Conservation (phyloP, 805 yeast species). For the Candida gorgasii region DNA sequence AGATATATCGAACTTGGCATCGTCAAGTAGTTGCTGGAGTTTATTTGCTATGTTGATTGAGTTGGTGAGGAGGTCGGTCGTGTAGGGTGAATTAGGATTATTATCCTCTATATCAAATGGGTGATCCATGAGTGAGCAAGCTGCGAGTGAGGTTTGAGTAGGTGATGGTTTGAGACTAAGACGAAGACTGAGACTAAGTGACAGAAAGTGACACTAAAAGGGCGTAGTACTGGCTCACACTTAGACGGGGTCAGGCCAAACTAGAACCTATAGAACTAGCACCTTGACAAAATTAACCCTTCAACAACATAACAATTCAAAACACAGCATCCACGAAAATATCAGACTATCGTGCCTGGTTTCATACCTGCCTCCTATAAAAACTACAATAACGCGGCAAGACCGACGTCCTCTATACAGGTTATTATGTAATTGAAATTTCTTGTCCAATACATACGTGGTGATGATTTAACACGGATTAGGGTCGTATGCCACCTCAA, state of each 20-base stretch:
- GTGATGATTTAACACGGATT: too few relatives aligned
- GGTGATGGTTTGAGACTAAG: background rate
- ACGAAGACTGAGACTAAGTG: too few relatives aligned
- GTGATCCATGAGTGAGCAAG: constrained; percentile 13
- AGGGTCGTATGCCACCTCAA: too few relatives aligned
- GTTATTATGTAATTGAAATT: background rate
- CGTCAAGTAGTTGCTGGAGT: constrained; percentile 23
- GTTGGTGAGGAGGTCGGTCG: constrained; percentile 23
- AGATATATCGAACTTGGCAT: constrained; percentile 26
- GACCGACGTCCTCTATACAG: background rate
- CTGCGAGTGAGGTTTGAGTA: background rate
- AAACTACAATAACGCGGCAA: background rate
- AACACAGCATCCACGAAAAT: too few relatives aligned
- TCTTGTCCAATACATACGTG: background rate
- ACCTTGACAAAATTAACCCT: too few relatives aligned
- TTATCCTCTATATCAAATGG: constrained; percentile 43
- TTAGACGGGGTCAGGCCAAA: too few relatives aligned
- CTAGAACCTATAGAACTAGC: too few relatives aligned
- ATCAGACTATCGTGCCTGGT: too few relatives aligned
- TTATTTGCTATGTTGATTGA: constrained; percentile 31
- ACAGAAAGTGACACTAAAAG: too few relatives aligned
- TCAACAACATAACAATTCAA: too few relatives aligned
- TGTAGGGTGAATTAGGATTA: constrained; percentile 27
- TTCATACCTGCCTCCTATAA: background rate
- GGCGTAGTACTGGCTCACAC: too few relatives aligned